Base-by-base conservation (phyloP, 768 basidiomycete genomes). In the Suillus subaureus region DNA sequence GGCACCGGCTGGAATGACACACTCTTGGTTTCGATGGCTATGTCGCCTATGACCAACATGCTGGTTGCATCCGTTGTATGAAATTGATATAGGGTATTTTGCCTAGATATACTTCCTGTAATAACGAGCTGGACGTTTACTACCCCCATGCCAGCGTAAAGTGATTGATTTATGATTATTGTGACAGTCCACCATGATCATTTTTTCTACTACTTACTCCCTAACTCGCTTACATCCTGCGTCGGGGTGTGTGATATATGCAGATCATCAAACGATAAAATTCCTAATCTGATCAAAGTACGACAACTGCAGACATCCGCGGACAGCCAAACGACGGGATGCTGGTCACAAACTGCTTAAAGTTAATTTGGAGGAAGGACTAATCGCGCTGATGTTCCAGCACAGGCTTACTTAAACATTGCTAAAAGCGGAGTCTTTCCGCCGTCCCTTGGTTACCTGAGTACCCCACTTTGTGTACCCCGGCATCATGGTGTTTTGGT, bases 1-100 rank as follows among this genome's bases (percentile, higher is more conserved):
- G 73, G 72, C 62, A 71, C 77, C 7, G 73, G 70, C 47, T 86
- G 78, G 75, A 52, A 74, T 39, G 82, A 83, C 33, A 71, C 80
- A 2, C 61, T 77, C 67, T 69, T 69, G 12, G 65, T 78, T n/a
- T 84, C 84, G 72, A 80, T 81, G 66, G 70, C 64, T 1, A 47
- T 72, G 51, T 72, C 72, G 7, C 72, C 73, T 12, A 68, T 23
- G 28, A 57, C 61, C 12, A 70, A 72, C 63, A 60, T 52, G 57
- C 63, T 71, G 9, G 62, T 70, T 31, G 33, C 63, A 18, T 69
- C 66, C 18, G 66, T 67, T 12, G 61, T 42, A 45, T 70, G 43
- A 56, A 2, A 21, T 18, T 28, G 15, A 6, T 23, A 42, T 28
- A 42, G 26, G 26, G 18, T 28, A 31, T 18, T 21, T 42, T 28